A percentile compares a stretch with the other conserved stretches of the same genome.
These are phyloP conservation scores for Coniochaeta ligniaria DNA, from an alignment of 2,329 filamentous ascomycete species.

Conservation along the genomic window DNA sequence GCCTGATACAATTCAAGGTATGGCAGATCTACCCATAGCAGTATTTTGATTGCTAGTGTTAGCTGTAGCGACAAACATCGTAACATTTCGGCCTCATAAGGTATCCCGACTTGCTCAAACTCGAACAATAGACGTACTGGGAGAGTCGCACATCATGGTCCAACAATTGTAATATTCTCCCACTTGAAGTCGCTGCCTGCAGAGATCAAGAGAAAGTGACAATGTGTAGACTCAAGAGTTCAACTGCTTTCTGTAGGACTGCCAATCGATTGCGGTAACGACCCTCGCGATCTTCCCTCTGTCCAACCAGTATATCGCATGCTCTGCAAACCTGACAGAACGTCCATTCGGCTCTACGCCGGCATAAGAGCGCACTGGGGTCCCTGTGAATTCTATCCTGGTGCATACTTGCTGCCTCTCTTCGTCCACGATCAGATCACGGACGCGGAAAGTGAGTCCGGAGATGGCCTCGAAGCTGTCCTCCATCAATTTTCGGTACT, in stretches of 20 bases:
- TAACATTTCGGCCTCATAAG: too few relatives aligned
- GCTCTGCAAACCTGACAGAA: conserved; percentile 11
- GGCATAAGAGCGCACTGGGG: conserved; percentile 10
- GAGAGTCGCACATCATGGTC: too few relatives aligned
- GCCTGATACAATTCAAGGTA: too few relatives aligned
- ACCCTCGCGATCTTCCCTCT: conserved; percentile 13
- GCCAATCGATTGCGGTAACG: conserved; percentile 12
- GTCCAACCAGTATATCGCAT: conserved; percentile 16
- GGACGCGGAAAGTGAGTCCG: conserved; percentile 9
- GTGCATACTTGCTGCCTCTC: conserved; percentile 9
- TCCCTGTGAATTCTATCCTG: conserved; percentile 12
- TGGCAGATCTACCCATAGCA: too few relatives aligned
- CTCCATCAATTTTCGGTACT: conserved; percentile 11
- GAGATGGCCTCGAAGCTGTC: conserved; percentile 10
- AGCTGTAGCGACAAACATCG: too few relatives aligned
- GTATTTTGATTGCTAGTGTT: too few relatives aligned
- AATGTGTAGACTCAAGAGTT: not conserved
- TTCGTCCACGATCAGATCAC: conserved; percentile 10
- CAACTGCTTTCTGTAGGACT: conserved; percentile 11
- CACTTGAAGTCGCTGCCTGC: not conserved
- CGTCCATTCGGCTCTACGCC: conserved; percentile 10
- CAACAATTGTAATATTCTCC: too few relatives aligned
- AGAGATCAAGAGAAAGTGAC: not conserved
- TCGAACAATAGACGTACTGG: too few relatives aligned
- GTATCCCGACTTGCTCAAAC: too few relatives aligned